A percentile compares a stretch with the other conserved stretches of the same genome.
Conservation (phyloP, 768 basidiomycete genomes). For the Podaxis pistillaris region DNA sequence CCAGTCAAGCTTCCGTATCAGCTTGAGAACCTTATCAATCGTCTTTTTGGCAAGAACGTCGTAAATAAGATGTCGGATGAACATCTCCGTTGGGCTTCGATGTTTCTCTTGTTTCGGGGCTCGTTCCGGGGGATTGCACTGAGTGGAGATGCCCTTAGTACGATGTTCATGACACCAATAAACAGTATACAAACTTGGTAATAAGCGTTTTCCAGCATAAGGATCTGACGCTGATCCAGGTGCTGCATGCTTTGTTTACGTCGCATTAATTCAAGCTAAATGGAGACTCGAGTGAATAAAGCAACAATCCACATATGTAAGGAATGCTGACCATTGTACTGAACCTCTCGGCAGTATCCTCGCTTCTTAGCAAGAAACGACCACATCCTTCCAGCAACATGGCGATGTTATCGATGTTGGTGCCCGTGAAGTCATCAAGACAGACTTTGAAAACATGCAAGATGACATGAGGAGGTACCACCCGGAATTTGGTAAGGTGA, state of each 20-base stretch:
- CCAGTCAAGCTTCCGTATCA: conserved; percentile 95
- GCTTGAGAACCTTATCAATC: conserved; percentile 93
- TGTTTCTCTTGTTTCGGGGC: conserved; percentile 83
- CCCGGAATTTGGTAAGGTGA: conserved; percentile 92
- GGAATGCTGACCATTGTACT: conserved; percentile 69
- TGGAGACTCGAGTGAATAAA: background rate
- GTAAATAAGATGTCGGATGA: conserved; percentile 92
- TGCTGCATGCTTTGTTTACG: conserved; percentile 93
- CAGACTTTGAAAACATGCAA: conserved; percentile 97
- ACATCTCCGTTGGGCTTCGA: conserved; percentile 84
- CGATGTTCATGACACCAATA: too few species aligned
- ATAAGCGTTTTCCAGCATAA: conserved; percentile 95
- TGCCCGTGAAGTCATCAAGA: conserved; percentile 90
- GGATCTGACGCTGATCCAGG: conserved; percentile 85
- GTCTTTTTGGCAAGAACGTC: conserved; percentile 92
- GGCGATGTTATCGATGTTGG: conserved; percentile 92
- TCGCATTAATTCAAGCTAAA: conserved; percentile 87
- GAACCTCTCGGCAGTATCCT: conserved; percentile 86
- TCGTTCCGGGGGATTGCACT: conserved; percentile 98
- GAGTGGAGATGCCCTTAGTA: background rate
- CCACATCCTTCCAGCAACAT: conserved; percentile 93
- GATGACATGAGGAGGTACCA: conserved; percentile 89
- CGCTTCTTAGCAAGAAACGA: conserved; percentile 82
- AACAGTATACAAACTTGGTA: conserved; percentile 66
- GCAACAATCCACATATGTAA: background rate